A percentile compares a stretch with the other conserved stretches of the same genome.
These are phyloP conservation scores for Paecilomyces variotii DNA, from an alignment of 2,329 filamentous ascomycete species.

Conservation along the genomic window DNA sequence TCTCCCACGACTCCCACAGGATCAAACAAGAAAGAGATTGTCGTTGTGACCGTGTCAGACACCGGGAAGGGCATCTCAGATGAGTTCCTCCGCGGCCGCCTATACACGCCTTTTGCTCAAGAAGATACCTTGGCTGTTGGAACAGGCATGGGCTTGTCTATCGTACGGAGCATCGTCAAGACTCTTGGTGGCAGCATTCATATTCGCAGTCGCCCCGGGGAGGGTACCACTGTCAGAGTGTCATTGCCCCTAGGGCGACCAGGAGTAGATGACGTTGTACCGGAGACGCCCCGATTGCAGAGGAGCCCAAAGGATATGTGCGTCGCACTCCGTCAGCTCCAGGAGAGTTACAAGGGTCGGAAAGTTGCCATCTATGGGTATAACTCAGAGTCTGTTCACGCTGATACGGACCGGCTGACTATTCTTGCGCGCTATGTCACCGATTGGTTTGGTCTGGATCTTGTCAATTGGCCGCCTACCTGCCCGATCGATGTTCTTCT, in stretches of 20 bases:
- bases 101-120: slow-evolving; percentile 53
- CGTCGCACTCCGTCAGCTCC: slow-evolving; percentile 17
- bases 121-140: slow-evolving; percentile 50
- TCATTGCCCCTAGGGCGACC: slow-evolving; percentile 35
- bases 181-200: slow-evolving; percentile 53
- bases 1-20: background rate
- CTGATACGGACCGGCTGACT: slow-evolving; percentile 17
- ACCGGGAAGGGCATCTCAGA: slow-evolving; percentile 59
- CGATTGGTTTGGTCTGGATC: slow-evolving; percentile 29
- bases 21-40: slow-evolving; percentile 15
- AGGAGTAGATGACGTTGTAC: slow-evolving; percentile 17
- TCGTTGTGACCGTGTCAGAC: slow-evolving; percentile 47
- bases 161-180: slow-evolving; percentile 55
- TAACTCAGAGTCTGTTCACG: slow-evolving; percentile 9
- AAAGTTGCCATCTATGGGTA: slow-evolving; percentile 23
- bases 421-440: slow-evolving; percentile 23
- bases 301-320: slow-evolving; percentile 12
- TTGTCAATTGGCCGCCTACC: slow-evolving; percentile 21
- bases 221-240: slow-evolving; percentile 50
- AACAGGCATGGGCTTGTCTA: slow-evolving; percentile 51
- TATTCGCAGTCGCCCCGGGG: slow-evolving; percentile 45
- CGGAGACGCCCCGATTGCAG: slow-evolving; percentile 10
- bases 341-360: slow-evolving; percentile 16
- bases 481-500: slow-evolving; percentile 26
- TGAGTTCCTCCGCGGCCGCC: slow-evolving; percentile 51